Evolutionary conservation across 192 early-diverging fungal species (phyloP).

Genomic region (Coemansia sp.): DNA sequence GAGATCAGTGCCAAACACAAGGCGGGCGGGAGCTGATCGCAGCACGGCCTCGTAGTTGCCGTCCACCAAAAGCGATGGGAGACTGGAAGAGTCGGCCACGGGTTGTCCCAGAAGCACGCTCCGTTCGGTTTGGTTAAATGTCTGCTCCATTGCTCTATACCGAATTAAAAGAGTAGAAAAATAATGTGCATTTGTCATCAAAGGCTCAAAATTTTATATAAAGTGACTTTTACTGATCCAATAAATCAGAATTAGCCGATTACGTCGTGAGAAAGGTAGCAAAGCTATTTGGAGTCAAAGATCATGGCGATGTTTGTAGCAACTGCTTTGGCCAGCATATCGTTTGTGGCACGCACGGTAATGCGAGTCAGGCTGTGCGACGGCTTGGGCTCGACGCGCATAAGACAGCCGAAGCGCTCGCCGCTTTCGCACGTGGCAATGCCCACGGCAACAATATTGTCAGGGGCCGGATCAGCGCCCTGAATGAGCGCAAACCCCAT

Average conservation of each 20-base stretch:
- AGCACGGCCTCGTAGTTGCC: conserved; percentile 58
- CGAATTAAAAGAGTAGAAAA: neutral
- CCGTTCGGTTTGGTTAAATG: conserved; percentile 5
- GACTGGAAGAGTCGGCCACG: neutral
- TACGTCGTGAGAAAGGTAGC: too few species aligned
- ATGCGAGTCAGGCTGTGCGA: conserved; percentile 86
- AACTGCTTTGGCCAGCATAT: conserved; percentile 62
- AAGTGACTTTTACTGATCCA: too few species aligned
- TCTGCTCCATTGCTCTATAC: conserved; percentile 1
- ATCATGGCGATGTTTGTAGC: conserved; percentile 44
- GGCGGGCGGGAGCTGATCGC: conserved; percentile 41
- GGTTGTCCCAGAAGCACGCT: conserved; percentile 33
- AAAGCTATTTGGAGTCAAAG: conserved; percentile 15
- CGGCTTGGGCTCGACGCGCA: conserved; percentile 84
- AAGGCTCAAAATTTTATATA: too few species aligned
- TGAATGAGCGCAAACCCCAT: conserved; percentile 75
- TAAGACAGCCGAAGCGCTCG: conserved; percentile 88
- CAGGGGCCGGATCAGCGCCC: conserved; percentile 83
- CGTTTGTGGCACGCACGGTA: conserved; percentile 87
- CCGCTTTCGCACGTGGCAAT: conserved; percentile 72
- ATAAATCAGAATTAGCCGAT: too few species aligned
- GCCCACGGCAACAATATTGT: conserved; percentile 87
- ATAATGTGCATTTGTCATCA: neutral
- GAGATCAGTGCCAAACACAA: conserved; percentile 58
- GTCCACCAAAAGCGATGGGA: conserved; percentile 20